These are phyloP conservation scores for Microthlaspi erraticum DNA, from an alignment of 345 rosid genomes.

Conservation along the genomic window DNA sequence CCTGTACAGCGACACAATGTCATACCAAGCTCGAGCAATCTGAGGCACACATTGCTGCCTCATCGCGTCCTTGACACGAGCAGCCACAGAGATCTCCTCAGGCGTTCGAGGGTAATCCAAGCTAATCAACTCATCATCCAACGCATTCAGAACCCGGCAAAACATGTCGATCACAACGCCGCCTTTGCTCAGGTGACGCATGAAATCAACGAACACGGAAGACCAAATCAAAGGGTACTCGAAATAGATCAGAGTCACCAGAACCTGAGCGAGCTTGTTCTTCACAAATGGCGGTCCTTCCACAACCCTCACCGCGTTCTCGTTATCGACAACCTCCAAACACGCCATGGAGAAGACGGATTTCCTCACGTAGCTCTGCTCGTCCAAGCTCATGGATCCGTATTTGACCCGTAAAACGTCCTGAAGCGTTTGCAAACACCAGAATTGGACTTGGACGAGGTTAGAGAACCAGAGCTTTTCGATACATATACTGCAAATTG, in stretches of 20 bases:
- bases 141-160: slow-evolving; percentile 82
- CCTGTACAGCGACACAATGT: slow-evolving; percentile 66
- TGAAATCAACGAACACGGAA: slow-evolving; percentile 73
- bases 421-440: slow-evolving; percentile 89
- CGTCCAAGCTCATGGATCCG: slow-evolving; percentile 60
- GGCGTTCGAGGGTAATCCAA: slow-evolving; percentile 77
- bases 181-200: slow-evolving; percentile 71
- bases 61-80: slow-evolving; percentile 92
- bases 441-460: slow-evolving; percentile 83
- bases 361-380: slow-evolving; percentile 60
- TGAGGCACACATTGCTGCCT: slow-evolving; percentile 91
- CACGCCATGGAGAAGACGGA: slow-evolving; percentile 79
- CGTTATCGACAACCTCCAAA: slow-evolving; percentile 56
- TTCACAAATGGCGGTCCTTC: slow-evolving; percentile 81
- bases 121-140: slow-evolving; percentile 93
- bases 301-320: slow-evolving; percentile 53
- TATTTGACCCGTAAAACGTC: slow-evolving; percentile 70
- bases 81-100: slow-evolving; percentile 70
- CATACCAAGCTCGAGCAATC: slow-evolving; percentile 88
- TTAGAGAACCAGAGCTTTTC: slow-evolving; percentile 71
- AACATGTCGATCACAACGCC: slow-evolving; percentile 81
- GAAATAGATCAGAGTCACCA: slow-evolving; percentile 84
- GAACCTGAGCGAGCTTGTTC: slow-evolving; percentile 93
- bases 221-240: slow-evolving; percentile 91
- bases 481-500: slow-evolving; percentile 64